phyloP scores from a whole-genome alignment of 2,329 filamentous ascomycete genomes.

The Aspergillus uvarum region DNA sequence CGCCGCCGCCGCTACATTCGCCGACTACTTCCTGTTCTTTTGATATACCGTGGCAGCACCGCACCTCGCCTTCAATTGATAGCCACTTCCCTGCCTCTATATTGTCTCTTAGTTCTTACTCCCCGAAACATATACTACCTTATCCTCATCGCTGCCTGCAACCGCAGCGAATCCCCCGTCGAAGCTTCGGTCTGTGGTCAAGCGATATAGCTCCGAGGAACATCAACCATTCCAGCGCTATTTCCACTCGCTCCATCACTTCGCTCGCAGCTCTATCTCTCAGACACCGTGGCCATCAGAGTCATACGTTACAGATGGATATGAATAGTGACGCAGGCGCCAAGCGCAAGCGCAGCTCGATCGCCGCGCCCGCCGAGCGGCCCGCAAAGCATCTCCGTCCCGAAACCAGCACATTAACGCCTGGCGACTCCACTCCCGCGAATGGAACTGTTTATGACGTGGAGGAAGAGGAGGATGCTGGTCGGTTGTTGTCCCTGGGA shows the following conservation, averaged over 20 bases:
- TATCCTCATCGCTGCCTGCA: neutral
- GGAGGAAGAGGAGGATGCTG: constrained; percentile 49
- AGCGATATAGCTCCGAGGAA: neutral
- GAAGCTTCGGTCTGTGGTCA: neutral
- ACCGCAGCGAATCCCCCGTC: neutral
- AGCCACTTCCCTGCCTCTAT: neutral
- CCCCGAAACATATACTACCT: neutral
- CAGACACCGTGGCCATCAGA: constrained; percentile 10
- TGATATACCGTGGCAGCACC: neutral
- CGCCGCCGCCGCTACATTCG: constrained; percentile 7
- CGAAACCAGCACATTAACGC: constrained; percentile 43
- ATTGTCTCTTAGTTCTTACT: neutral
- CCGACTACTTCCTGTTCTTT: constrained; percentile 4
- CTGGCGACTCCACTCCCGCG: constrained; percentile 43
- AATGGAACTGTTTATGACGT: constrained; percentile 48
- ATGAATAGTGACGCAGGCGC: constrained; percentile 49
- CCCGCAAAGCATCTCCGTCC: constrained; percentile 57
- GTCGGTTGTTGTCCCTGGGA: constrained; percentile 45
- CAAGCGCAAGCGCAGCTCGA: constrained; percentile 58
- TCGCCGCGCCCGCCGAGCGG: constrained; percentile 50
- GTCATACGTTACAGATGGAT: constrained; percentile 43
- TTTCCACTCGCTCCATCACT: neutral
- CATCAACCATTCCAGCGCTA: neutral
- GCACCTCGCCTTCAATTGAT: neutral
- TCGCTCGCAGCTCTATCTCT: constrained; percentile 9